Percentiles rank a stretch among this genome's conserved stretches.
Evolutionary conservation across 208 protist genomes (phyloP).

Genomic region (Trypanosoma theileri): DNA sequence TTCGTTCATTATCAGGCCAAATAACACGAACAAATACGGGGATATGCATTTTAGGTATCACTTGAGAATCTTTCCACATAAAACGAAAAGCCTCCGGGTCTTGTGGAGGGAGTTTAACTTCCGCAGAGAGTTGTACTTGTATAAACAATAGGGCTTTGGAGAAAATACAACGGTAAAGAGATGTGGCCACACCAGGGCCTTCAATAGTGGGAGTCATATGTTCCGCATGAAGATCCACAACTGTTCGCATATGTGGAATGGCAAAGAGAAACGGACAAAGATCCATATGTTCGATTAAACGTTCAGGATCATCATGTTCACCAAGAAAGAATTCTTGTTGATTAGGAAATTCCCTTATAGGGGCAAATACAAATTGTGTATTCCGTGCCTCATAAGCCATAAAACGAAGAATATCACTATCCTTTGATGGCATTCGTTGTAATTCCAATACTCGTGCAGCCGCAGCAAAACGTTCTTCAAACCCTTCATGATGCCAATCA

Average conservation of each 20-base stretch:
- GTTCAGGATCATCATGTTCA: conserved; percentile 87
- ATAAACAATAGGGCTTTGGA: conserved; percentile 87
- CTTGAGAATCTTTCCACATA: conserved; percentile 86
- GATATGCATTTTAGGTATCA: conserved; percentile 78
- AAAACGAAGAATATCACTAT: conserved; percentile 80
- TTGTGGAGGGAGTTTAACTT: conserved; percentile 90
- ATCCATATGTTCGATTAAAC: conserved; percentile 84
- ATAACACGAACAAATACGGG: conserved; percentile 85
- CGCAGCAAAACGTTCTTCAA: conserved; percentile 58
- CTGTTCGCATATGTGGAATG: conserved; percentile 78
- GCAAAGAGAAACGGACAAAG: conserved; percentile 83
- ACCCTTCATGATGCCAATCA: conserved; percentile 73
- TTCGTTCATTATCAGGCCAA: conserved; percentile 80
- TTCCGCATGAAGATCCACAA: conserved; percentile 69
- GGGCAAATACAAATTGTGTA: conserved; percentile 68
- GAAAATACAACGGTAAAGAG: conserved; percentile 83
- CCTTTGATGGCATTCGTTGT: conserved; percentile 54
- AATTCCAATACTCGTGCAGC: conserved; percentile 60
- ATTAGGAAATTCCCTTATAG: conserved; percentile 77
- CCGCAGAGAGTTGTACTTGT: conserved; percentile 84
- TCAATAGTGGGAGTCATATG: conserved; percentile 76
- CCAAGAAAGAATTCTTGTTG: conserved; percentile 87
- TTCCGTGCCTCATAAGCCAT: conserved; percentile 81
- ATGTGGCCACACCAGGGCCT: conserved; percentile 81
- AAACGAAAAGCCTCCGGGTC: conserved; percentile 82